These are phyloP conservation scores for Candida manassasensis DNA, from an alignment of 805 yeast species.

Conservation along the genomic window DNA sequence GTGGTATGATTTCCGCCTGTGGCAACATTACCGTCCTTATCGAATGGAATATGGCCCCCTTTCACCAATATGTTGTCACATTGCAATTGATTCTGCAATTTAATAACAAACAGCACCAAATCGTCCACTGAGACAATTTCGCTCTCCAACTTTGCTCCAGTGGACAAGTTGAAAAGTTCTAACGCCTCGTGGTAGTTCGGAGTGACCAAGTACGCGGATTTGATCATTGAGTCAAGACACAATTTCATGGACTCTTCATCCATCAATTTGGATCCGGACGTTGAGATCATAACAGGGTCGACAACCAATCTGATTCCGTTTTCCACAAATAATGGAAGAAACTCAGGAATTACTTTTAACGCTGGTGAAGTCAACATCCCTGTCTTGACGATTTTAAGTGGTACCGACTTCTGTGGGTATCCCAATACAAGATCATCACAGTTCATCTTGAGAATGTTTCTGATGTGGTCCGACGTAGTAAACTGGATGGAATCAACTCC, in stretches of 20 bases:
- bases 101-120: slow-evolving; percentile 17
- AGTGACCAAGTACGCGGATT: slow-evolving; percentile 57
- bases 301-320: slow-evolving; percentile 43
- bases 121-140: slow-evolving; percentile 31
- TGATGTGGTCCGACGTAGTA: slow-evolving; percentile 41
- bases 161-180: slow-evolving; percentile 29
- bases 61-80: slow-evolving; percentile 60
- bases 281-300: slow-evolving; percentile 83
- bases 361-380: slow-evolving; percentile 68
- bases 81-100: slow-evolving; percentile 24
- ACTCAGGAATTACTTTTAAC: slow-evolving; percentile 39
- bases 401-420: slow-evolving; percentile 16
- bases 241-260: slow-evolving; percentile 41
- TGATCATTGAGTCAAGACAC: slow-evolving; percentile 43
- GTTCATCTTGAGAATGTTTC: slow-evolving; percentile 47
- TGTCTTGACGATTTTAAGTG: slow-evolving; percentile 64
- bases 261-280: slow-evolving; percentile 64
- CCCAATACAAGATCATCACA: slow-evolving; percentile 51
- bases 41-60: slow-evolving; percentile 73
- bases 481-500: slow-evolving; percentile 41
- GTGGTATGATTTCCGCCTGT: slow-evolving; percentile 3
- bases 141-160: slow-evolving; percentile 12
- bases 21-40: slow-evolving; percentile 4
- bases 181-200: slow-evolving; percentile 73
- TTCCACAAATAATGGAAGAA: slow-evolving; percentile 26